phyloP scores from a whole-genome alignment of 192 early-diverging fungal species.

The Glomus cerebriforme region DNA sequence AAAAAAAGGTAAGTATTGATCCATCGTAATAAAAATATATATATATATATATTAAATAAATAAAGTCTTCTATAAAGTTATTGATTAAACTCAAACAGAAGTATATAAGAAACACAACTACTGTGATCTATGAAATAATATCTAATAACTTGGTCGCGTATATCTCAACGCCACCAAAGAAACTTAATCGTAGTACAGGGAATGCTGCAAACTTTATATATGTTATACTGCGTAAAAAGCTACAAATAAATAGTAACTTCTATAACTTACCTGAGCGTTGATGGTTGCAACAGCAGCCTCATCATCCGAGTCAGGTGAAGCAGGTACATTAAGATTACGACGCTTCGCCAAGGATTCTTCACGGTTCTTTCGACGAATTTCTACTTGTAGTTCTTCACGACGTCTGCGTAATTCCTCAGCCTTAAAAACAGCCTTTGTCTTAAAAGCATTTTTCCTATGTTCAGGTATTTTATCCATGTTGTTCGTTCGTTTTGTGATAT shows the following conservation, averaged over 20 bases:
- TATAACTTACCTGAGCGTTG: conserved; percentile 56
- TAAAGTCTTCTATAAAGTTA: background rate
- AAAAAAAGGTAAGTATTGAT: background rate
- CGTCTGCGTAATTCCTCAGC: conserved; percentile 90
- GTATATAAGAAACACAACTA: background rate
- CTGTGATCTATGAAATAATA: background rate
- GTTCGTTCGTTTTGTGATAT: background rate
- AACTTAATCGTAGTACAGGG: background rate
- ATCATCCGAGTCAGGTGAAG: conserved; percentile 79
- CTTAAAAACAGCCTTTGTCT: conserved; percentile 84
- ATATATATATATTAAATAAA: background rate
- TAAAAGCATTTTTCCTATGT: conserved; percentile 76
- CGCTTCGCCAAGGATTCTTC: conserved; percentile 93
- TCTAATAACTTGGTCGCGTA: background rate
- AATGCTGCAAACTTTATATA: background rate
- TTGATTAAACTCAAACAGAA: background rate
- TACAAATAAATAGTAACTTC: background rate
- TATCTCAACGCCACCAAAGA: background rate
- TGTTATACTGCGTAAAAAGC: conserved; percentile 1
- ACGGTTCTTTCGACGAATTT: conserved; percentile 94
- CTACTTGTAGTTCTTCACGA: conserved; percentile 89
- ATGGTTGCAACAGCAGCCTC: conserved; percentile 56
- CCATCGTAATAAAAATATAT: background rate
- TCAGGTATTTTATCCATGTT: conserved; percentile 58
- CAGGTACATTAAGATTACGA: conserved; percentile 73